Percentiles rank a stretch among this genome's conserved stretches.
Evolutionary conservation across 257 asterid genomes (phyloP).

Genomic region (Salvia rosmarinus): DNA sequence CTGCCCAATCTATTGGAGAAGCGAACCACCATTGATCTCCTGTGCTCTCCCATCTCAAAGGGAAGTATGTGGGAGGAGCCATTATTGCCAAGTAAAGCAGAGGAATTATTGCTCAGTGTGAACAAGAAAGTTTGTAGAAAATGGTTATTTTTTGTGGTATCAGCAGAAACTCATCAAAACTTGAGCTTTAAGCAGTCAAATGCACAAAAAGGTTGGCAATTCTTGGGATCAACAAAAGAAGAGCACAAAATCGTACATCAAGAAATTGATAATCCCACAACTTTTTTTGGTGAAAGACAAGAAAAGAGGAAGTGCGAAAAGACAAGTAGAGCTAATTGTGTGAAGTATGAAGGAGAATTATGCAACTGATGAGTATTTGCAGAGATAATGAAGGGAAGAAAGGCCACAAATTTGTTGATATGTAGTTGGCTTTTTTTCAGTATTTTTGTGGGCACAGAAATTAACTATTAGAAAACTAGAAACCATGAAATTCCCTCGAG

Average conservation of each 20-base stretch:
- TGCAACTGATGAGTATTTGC: slow-evolving; percentile 20
- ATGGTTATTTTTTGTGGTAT: slow-evolving; percentile 16
- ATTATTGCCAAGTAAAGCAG: background rate
- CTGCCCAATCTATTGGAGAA: slow-evolving; percentile 95
- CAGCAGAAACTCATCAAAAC: slow-evolving; percentile 29
- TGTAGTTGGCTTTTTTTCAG: background rate
- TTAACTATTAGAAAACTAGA: slow-evolving; percentile 18
- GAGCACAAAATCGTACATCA: slow-evolving; percentile 18
- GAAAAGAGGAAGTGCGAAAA: slow-evolving; percentile 7
- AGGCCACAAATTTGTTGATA: slow-evolving; percentile 39
- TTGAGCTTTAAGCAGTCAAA: background rate
- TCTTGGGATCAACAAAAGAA: slow-evolving; percentile 35
- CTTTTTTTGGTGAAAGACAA: background rate
- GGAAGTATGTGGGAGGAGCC: slow-evolving; percentile 61
- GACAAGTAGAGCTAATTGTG: slow-evolving; percentile 26
- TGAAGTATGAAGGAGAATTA: slow-evolving; percentile 4
- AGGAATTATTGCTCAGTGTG: no score
- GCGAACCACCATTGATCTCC: slow-evolving; percentile 99
- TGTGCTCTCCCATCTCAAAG: slow-evolving; percentile 86
- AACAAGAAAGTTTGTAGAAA: background rate
- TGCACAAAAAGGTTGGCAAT: slow-evolving; percentile 32
- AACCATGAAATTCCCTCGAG: slow-evolving; percentile 30
- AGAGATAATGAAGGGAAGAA: slow-evolving; percentile 34
- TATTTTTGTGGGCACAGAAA: slow-evolving; percentile 35
- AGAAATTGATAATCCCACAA: background rate